Evolutionary conservation across 768 basidiomycete genomes (phyloP).

Genomic region (Leccinum disarticulatum): DNA sequence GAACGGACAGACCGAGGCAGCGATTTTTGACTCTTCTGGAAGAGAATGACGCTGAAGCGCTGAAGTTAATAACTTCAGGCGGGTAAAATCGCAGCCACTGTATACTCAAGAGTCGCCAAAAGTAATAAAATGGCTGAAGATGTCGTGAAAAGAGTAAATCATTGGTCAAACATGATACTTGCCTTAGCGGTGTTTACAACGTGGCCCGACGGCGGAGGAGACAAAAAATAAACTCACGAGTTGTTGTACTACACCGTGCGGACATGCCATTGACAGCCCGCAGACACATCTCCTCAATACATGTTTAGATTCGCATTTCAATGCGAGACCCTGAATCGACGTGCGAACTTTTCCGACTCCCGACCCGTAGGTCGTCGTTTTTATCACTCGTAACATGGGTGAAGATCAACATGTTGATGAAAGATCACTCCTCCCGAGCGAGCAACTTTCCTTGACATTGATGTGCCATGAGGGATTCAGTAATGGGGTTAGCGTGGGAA

Average conservation of each 20-base stretch:
- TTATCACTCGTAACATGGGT: too few relatives aligned
- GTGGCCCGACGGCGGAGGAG: neutral
- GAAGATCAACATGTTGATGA: too few relatives aligned
- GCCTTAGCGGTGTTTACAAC: too few relatives aligned
- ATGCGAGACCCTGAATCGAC: too few relatives aligned
- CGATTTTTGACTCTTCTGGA: neutral
- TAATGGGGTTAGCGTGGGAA: too few relatives aligned
- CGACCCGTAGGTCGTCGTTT: too few relatives aligned
- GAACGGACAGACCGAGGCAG: neutral
- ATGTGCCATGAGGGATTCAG: too few relatives aligned
- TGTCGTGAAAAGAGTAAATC: neutral
- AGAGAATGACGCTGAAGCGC: neutral
- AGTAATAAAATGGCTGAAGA: neutral
- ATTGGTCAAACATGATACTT: neutral
- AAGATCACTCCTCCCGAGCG: too few relatives aligned
- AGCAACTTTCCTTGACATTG: too few relatives aligned
- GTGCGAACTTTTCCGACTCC: too few relatives aligned
- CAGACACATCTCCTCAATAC: neutral
- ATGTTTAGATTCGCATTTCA: neutral
- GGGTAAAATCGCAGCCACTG: neutral
- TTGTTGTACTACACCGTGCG: neutral
- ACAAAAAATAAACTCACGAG: neutral
- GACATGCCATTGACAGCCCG: neutral
- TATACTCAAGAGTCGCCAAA: neutral
- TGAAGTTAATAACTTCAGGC: too few relatives aligned